Evolutionary conservation across 2,329 filamentous ascomycete species (phyloP).

Genomic region (Fusarium sacchari): DNA sequence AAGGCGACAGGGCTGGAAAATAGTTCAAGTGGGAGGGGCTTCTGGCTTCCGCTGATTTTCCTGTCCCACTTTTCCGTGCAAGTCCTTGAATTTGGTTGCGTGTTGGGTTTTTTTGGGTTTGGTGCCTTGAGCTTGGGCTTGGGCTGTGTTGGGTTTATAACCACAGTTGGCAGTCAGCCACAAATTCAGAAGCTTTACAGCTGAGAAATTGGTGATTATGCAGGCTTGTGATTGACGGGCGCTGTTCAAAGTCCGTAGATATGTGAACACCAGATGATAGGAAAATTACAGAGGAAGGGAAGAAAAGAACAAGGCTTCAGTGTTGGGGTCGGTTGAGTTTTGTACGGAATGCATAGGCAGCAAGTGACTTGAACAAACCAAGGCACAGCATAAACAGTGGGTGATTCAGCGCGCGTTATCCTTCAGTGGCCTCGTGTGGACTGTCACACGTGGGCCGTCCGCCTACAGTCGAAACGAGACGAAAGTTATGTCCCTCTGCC

Average conservation of each 20-base stretch:
- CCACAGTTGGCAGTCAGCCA: background rate
- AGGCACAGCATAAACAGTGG: conserved; percentile 15
- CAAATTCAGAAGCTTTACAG: background rate
- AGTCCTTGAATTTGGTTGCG: conserved; percentile 20
- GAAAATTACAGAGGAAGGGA: conserved; percentile 1
- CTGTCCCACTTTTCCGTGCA: conserved; percentile 29
- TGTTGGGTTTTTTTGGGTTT: conserved; percentile 8
- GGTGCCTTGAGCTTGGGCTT: conserved; percentile 2
- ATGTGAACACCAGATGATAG: background rate
- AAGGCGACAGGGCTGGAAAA: conserved; percentile 23
- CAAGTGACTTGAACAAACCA: conserved; percentile 24
- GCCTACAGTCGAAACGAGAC: background rate
- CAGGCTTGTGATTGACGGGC: background rate
- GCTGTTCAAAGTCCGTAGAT: background rate
- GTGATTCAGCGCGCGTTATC: conserved; percentile 12
- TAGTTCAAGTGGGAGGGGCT: conserved; percentile 29
- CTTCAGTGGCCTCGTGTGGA: conserved; percentile 25
- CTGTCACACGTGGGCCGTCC: conserved; percentile 29
- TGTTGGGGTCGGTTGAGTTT: conserved; percentile 14
- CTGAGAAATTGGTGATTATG: background rate
- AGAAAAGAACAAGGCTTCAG: background rate
- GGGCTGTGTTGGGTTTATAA: conserved; percentile 3
- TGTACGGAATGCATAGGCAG: conserved; percentile 14
- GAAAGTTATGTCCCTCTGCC: background rate
- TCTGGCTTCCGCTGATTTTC: conserved; percentile 7